Evolutionary conservation across 495 filamentous ascomycete species (phyloP), one percentile per base, ranked within the genome.

Genomic region (Evernia prunastri): DNA sequence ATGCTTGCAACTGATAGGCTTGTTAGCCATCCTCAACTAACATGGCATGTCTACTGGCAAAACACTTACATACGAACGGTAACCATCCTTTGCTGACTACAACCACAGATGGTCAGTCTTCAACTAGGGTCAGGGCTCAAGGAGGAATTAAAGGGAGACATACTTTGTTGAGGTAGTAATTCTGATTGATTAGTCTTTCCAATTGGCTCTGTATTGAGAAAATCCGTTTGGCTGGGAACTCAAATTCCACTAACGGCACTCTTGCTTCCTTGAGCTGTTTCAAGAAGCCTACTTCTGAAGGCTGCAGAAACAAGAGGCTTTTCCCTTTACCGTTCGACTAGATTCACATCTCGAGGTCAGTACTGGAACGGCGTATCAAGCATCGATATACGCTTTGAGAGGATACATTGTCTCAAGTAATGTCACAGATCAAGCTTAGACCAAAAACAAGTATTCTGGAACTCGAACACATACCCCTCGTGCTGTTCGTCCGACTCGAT

Each of bases 101-200:
- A 31, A 56, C 10, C 4, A 27, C 40, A 37, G 15, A 58, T 12
- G 27, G 60, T 64, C 36, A 66, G 61, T 57, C 47, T 40, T 9
- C 11, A 17, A 61, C 51, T 6, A 39, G 15, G 8, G 3, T 10
- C 7, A 49, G 45, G 25, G 13, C 23, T 23, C n/a, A 25, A n/a
- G n/a, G 29, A 18, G 27, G 40, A n/a, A n/a, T 37, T 27, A 9
- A 25, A 51, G 59, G 53, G 20, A 58, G 9, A 8, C 42, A 75
- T 71, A 85, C 84, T 82, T 96, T 92, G 77, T 97, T 93, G 35
- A 98, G 80, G 72, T 96, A 97, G 79, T 97, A 98, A 74, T 98
- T 97, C 72, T 92, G 87, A 17, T 85, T 83, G 66, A 98, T 95
- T 58, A 97, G 81, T 72, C 91, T 81, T 81, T 97, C 93, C 4